Evolutionary conservation across 306 rosid genomes (phyloP), one percentile per base, ranked within the genome.

Genomic region (Coriaria nepalensis): DNA sequence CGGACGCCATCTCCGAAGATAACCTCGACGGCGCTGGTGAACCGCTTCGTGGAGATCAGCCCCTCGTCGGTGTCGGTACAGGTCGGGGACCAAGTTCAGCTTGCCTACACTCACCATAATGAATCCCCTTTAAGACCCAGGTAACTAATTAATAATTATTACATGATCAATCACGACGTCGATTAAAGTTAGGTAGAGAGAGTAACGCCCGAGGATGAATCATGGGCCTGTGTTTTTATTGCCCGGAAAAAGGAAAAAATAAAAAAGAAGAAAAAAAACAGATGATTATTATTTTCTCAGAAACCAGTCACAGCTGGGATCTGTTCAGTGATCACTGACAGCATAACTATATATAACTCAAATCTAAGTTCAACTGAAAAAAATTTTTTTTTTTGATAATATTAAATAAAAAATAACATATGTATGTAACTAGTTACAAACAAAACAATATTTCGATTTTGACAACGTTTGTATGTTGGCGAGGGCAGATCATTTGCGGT

Each of bases 1-100:
- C 64, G 93, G 10, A 90, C 97, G 0, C 97, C 97, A 8, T 90
- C 97, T 0, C 93, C 97, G 1, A 90, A 90, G 70, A 74, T 29
- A 39, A 68, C 73, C 9, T 58, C 95, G 39, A 45, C 66, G 6
- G 56, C 80, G 13, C 79, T 90, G 49, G 8, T 75, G 42, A 73
- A 75, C 59, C 93, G 87, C 36, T 90, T 90, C 64, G 49, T 70
- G 2, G 56, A 72, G 53, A 62, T 35, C 47, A 77, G 77, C 52
- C 50, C 54, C 4, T 73, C 81, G 9, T 71, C 86, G 11, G 95
- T 88, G 45, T 78, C 93, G 40, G 6, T 83, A 15, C 73, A 72
- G 68, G 59, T 77, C 50, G 87, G 93, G 12, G 97, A 88, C 38
- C 53, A 84, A 9, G 93, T 58, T 14, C 84, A 63, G 47, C 68